Evolutionary conservation across 129 eudicot genomes (phyloP), one percentile per base, ranked within the genome.

Genomic region (Helianthus annuus): DNA sequence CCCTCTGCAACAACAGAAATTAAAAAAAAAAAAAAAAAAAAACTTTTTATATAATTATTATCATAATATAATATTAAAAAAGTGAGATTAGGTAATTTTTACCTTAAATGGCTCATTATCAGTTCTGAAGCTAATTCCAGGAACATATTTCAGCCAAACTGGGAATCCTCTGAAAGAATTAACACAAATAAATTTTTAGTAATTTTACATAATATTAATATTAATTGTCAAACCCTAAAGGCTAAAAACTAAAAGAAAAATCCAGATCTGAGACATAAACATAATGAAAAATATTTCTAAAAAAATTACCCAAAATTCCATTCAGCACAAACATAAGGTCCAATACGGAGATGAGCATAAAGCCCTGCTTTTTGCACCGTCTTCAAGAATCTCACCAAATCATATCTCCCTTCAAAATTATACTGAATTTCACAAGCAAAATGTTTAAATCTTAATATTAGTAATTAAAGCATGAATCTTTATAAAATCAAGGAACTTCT

Each of bases 31-130:
- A n/a, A n/a, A n/a, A n/a, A n/a, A n/a, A n/a, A n/a, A n/a, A 10
- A 10, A 4, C 1, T 4, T 14, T 7, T 54, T 27, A 38, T 11
- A 1, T 9, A 64, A 29, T 17, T 48, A 40, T 32, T 32, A 32
- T 32, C 36, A 32, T 32, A 32, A 32, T 39, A 56, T 39, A 48
- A 38, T 70, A 71, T 80, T 85, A 82, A 67, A 80, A 83, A 59
- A 88, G 83, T 70, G 79, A 85, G 78, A 70, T 81, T 75, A 83
- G 73, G 81, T 71, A 54, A 73, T 58, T 64, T 14, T 66, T 52
- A 91, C 97, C 97, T 91, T 91, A 71, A 88, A 91, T 69, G 97
- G 95, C 79, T 88, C 97, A 80, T 91, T 91, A 74, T 91, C 95
- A 27, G 97, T 88, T 72, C 97, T 85, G 80, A 91, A 91, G 83